phyloP scores from a whole-genome alignment of 768 basidiomycete genomes.

The Suillus decipiens region DNA sequence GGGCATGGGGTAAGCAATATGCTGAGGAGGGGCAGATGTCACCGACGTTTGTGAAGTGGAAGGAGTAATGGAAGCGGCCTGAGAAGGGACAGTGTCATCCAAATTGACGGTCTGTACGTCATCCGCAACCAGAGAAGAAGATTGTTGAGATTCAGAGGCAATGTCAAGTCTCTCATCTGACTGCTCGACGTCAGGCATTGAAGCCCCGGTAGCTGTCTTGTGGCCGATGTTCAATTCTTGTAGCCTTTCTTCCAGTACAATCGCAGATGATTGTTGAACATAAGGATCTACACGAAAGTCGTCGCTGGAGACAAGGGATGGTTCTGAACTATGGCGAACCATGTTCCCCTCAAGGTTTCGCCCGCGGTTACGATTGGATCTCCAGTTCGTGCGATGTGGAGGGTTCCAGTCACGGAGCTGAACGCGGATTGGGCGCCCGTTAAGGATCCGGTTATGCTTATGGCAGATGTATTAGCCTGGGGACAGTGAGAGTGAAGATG shows the following conservation, averaged over 20 bases:
- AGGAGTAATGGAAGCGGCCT: constrained; percentile 13
- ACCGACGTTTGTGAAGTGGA: constrained; percentile 33
- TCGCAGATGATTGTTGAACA: constrained; percentile 12
- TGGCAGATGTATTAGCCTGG: constrained; percentile 12
- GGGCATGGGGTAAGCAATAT: constrained; percentile 39
- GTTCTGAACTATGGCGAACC: constrained; percentile 32
- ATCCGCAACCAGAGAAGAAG: background rate
- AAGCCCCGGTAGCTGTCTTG: constrained; percentile 3
- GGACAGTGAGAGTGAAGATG: background rate
- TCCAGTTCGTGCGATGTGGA: constrained; percentile 43
- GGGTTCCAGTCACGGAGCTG: constrained; percentile 72
- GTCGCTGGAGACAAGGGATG: constrained; percentile 12
- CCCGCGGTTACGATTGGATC: constrained; percentile 42
- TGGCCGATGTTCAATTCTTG: constrained; percentile 15
- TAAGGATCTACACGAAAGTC: constrained; percentile 17
- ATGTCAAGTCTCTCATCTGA: background rate
- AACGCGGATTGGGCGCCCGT: constrained; percentile 73
- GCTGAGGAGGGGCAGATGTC: constrained; percentile 19
- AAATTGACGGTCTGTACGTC: constrained; percentile 25
- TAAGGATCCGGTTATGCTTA: constrained; percentile 69
- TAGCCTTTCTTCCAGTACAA: constrained; percentile 15
- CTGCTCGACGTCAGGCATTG: constrained; percentile 3
- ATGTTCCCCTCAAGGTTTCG: constrained; percentile 33
- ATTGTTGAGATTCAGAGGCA: background rate
- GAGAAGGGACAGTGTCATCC: constrained; percentile 12